Evolutionary conservation across 2,329 filamentous ascomycete genomes (phyloP).

Genomic region (Salinomyces thailandicus): DNA sequence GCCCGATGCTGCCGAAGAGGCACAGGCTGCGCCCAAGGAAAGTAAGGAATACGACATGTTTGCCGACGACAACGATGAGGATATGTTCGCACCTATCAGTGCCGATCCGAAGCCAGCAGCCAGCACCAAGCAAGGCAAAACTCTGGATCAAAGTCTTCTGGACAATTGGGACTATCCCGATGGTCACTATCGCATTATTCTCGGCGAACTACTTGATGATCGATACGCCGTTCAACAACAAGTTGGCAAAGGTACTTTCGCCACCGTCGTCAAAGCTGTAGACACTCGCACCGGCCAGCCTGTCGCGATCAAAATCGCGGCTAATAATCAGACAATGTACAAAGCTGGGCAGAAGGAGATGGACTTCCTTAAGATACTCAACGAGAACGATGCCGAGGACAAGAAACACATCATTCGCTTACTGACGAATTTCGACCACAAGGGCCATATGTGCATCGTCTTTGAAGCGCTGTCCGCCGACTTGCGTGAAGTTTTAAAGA

Average conservation of each 20-base stretch:
- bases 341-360: slow-evolving; percentile 94
- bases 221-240: slow-evolving; percentile 83
- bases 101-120: slow-evolving; percentile 33
- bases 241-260: slow-evolving; percentile 91
- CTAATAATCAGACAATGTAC: slow-evolving; percentile 64
- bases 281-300: slow-evolving; percentile 59
- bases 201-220: slow-evolving; percentile 79
- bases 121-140: slow-evolving; percentile 42
- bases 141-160: slow-evolving; percentile 62
- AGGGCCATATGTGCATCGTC: slow-evolving; percentile 88
- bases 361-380: slow-evolving; percentile 79
- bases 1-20: neutral
- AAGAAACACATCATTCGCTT: slow-evolving; percentile 88
- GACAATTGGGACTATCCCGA: slow-evolving; percentile 92
- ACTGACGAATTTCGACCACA: slow-evolving; percentile 81
- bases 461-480: slow-evolving; percentile 94
- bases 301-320: slow-evolving; percentile 97
- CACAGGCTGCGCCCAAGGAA: slow-evolving; percentile 19
- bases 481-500: slow-evolving; percentile 84
- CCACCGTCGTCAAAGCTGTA: slow-evolving; percentile 80
- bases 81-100: slow-evolving; percentile 73
- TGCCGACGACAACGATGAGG: slow-evolving; percentile 57
- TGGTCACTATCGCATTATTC: slow-evolving; percentile 91
- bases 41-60: slow-evolving; percentile 55
- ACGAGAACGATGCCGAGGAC: slow-evolving; percentile 73